These are phyloP conservation scores for Jackrogersella minutella DNA, from an alignment of 495 filamentous ascomycete species.

Conservation along the genomic window DNA sequence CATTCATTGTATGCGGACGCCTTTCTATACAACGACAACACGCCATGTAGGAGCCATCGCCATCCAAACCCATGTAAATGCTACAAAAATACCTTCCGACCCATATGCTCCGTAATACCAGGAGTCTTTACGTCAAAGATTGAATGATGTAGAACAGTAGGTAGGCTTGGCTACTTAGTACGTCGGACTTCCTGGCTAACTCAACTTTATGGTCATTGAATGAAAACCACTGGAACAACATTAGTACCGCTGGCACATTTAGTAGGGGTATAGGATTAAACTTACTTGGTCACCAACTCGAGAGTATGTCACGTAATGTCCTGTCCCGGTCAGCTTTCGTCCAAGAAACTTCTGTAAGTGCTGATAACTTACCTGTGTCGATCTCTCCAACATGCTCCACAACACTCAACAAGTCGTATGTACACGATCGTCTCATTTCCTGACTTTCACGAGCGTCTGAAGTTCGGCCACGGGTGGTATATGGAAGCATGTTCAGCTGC, in stretches of 20 bases:
- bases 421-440: conserved; percentile 62
- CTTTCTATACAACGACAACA: conserved; percentile 38
- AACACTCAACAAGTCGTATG: conserved; percentile 84
- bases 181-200: conserved; percentile 76
- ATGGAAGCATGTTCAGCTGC: conserved; percentile 86
- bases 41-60: conserved; percentile 17
- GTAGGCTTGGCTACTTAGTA: conserved; percentile 83
- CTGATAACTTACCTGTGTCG: conserved; percentile 62
- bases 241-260: not conserved
- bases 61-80: conserved; percentile 42
- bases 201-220: conserved; percentile 94
- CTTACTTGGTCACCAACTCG: conserved; percentile 77
- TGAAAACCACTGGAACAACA: conserved; percentile 73
- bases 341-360: not conserved
- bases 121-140: conserved; percentile 56
- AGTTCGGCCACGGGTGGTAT: conserved; percentile 68
- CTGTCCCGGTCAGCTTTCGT: conserved; percentile 42
- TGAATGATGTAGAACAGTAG: conserved; percentile 85
- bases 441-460: conserved; percentile 53
- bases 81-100: conserved; percentile 26
- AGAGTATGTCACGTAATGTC: conserved; percentile 90
- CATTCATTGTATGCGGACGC: conserved; percentile 14
- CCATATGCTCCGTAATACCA: conserved; percentile 8
- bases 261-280: conserved; percentile 14
- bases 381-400: conserved; percentile 89